Percentiles rank a stretch among this genome's conserved stretches.
Conservation (phyloP, 1,284 basidiomycete species). For the Agroathelia rolfsii region DNA sequence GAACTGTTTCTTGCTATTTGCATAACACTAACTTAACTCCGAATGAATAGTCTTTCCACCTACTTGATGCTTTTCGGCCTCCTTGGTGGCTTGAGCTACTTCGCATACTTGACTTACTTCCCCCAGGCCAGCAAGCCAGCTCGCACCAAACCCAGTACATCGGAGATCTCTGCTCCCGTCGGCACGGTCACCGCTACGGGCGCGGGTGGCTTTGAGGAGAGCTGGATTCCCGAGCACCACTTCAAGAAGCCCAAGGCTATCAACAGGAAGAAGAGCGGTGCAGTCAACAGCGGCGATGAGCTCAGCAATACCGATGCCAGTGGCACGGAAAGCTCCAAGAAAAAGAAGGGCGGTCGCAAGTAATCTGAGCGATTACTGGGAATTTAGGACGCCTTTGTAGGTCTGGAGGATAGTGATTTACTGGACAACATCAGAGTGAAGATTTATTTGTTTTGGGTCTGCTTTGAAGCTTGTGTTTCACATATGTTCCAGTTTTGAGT, state of each 20-base stretch:
- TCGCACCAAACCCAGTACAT: constrained; percentile 22
- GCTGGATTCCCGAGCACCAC: constrained; percentile 88
- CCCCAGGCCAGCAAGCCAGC: constrained; percentile 52
- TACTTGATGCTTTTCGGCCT: constrained; percentile 65
- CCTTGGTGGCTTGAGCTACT: constrained; percentile 57
- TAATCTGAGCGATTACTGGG: too few relatives aligned
- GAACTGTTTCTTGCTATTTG: neutral
- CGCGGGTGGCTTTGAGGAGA: constrained; percentile 74
- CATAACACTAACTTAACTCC: constrained; percentile 6
- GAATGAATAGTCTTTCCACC: constrained; percentile 51
- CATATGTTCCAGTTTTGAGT: too few relatives aligned
- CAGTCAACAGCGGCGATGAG: constrained; percentile 57
- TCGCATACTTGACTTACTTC: constrained; percentile 58
- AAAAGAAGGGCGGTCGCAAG: constrained; percentile 46
- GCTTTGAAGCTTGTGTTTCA: too few relatives aligned
- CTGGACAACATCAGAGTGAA: too few relatives aligned
- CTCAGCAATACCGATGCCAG: constrained; percentile 50
- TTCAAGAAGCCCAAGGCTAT: constrained; percentile 54
- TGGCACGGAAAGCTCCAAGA: constrained; percentile 46
- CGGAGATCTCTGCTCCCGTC: constrained; percentile 44
- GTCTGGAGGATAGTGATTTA: too few relatives aligned
- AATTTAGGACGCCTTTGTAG: too few relatives aligned
- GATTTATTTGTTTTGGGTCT: too few relatives aligned
- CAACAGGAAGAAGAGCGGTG: constrained; percentile 35
- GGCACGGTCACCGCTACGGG: constrained; percentile 57